A percentile compares a stretch with the other conserved stretches of the same genome.
phyloP scores from a whole-genome alignment of 805 yeast genomes.

The Teunomyces tritomae region DNA sequence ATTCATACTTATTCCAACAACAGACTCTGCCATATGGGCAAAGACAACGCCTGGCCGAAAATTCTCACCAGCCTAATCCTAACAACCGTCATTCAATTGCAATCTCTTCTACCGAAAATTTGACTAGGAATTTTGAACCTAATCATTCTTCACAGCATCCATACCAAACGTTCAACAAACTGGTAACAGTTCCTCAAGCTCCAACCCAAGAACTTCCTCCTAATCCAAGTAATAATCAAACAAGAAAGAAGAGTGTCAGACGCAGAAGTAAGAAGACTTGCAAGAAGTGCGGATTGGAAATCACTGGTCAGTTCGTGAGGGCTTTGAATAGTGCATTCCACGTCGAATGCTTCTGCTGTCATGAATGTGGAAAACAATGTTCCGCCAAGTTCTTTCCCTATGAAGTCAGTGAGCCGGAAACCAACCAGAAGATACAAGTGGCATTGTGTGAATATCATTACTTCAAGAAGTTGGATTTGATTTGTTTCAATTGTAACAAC shows the following conservation, averaged over 20 bases:
- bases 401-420: conserved; percentile 45
- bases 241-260: not conserved
- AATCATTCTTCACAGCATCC: not conserved
- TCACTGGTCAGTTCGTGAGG: conserved; percentile 72
- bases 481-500: conserved; percentile 82
- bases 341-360: conserved; percentile 82
- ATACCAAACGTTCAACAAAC: not conserved
- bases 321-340: conserved; percentile 81
- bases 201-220: conserved; percentile 6
- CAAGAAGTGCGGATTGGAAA: conserved; percentile 35
- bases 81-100: conserved; percentile 30
- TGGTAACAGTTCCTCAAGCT: conserved; percentile 3
- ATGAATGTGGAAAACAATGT: conserved; percentile 79
- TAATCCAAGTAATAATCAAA: not conserved
- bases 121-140: conserved; percentile 1
- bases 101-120: conserved; percentile 17
- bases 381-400: conserved; percentile 87
- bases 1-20: not conserved
- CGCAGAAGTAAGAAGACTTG: conserved; percentile 30
- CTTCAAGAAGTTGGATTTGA: conserved; percentile 76
- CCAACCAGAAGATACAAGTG: conserved; percentile 26
- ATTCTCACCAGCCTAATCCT: not conserved
- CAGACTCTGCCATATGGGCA: not conserved
- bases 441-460: conserved; percentile 88
- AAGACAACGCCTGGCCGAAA: not conserved